Evolutionary conservation across 257 asterid species (phyloP), one percentile per base, ranked within the genome.

Genomic region (Nicotiana tabacum): DNA sequence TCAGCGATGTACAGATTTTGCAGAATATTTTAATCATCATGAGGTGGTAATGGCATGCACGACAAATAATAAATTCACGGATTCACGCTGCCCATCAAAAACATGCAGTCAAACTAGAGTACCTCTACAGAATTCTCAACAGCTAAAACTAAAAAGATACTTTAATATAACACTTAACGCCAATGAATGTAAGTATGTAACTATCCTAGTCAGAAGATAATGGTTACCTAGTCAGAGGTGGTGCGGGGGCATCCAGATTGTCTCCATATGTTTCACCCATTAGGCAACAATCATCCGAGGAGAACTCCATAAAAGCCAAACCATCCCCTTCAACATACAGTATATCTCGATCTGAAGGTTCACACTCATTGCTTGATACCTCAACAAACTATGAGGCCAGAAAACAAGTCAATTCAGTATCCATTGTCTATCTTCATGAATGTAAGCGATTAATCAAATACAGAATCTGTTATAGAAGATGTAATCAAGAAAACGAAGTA

Each of bases 251-350:
- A 32, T 32, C 35, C 5, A 65, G 67, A 77, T 78, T 78, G 29
- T 83, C 81, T 32, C 81, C 39, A 69, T 67, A 78, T n/a, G 83
- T 68, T 68, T 78, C 81, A 78, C 83, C 68, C 86, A 78, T 78
- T 78, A 77, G 86, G 53, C 86, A 67, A 16, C 58, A 61, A 78
- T 83, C 77, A 27, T 83, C 80, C 78, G 68, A 32, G 2, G 79
- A 66, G 77, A 83, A 83, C 81, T 67, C 81, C 76, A 78, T 78
- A 43, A 83, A 83, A 66, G 86, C 65, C 65, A 79, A 78, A 68
- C 83, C 83, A 39, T 83, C 68, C 51, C 80, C 83, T 83, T 77
- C 78, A 15, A 79, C 66, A 53, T 78, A 77, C 83, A 18, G 86
- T 61, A 83, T 78, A 64, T 83, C 86, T 78, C 68, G 53, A 35